Evolutionary conservation across 495 filamentous ascomycete genomes (phyloP), one percentile per base, ranked within the genome.

Genomic region (Bryoglossum gracile): DNA sequence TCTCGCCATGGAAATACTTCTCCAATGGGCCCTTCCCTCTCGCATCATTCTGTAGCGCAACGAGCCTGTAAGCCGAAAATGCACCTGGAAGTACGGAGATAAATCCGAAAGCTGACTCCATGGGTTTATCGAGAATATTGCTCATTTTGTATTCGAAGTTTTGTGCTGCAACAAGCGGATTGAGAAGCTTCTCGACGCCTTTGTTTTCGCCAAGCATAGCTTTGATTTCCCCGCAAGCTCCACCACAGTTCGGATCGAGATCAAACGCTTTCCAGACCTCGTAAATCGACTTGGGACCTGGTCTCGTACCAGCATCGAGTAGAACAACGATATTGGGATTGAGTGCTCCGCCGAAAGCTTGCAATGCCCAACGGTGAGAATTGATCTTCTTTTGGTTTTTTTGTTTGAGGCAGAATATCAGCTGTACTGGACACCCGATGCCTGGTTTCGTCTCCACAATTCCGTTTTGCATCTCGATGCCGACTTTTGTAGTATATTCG

Each of bases 71-170:
- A 19, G 65, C 65, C 32, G 65, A 68, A 55, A 68, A 68, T 34
- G 65, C 65, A 51, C 65, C 65, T 30, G 65, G 65, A 55, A 68
- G 60, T 39, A 68, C 65, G 26, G 63, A 68, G 37, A 68, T 62
- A 43, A 68, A 68, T 35, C 65, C 65, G 26, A 68, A 67, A 11
- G 65, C 58, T 25, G 65, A 62, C 44, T 68, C 65, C 50, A 68
- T 52, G 22, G 65, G 63, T 39, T 67, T 67, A 49, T 68, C 65
- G 32, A 68, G 54, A 50, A 67, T 66, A 37, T 66, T 67, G 41
- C 63, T 65, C 52, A 68, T 66, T 42, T 68, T 68, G 50, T 68
- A 68, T 54, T 68, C 65, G 33, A 68, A 68, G 43, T 68, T 68
- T 53, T 68, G 65, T 18, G 58, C 54, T 8, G 65, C 65, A 41